Percentiles rank a stretch among this genome's conserved stretches.
phyloP scores from a whole-genome alignment of 2,329 filamentous ascomycete species.

The Neobulgaria alba region DNA sequence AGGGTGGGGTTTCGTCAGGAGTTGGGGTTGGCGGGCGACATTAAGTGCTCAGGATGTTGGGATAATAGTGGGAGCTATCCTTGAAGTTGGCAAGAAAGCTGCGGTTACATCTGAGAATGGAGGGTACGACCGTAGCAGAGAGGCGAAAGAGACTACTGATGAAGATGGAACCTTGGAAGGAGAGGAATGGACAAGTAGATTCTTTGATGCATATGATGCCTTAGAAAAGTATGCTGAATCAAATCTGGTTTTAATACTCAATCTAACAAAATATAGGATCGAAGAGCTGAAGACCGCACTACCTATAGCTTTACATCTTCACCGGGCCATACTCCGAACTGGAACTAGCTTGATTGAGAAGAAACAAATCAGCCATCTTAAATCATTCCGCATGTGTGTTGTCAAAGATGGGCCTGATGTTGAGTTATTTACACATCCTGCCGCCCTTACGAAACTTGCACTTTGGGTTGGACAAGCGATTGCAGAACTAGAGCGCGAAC shows the following conservation, averaged over 20 bases:
- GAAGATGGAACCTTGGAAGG: constrained; percentile 39
- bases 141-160: constrained; percentile 38
- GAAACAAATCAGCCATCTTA: constrained; percentile 83
- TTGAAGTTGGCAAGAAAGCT: constrained; percentile 69
- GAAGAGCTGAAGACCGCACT: constrained; percentile 68
- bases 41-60: constrained; percentile 88
- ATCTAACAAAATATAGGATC: constrained; percentile 46
- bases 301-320: constrained; percentile 77
- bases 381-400: constrained; percentile 89
- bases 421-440: constrained; percentile 83
- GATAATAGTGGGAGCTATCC: constrained; percentile 82
- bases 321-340: constrained; percentile 86
- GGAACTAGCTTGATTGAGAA: constrained; percentile 89
- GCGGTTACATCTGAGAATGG: constrained; percentile 21
- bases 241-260: not conserved
- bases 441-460: constrained; percentile 85
- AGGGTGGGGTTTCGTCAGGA: constrained; percentile 93
- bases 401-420: constrained; percentile 94
- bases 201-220: constrained; percentile 66
- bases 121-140: constrained; percentile 22
- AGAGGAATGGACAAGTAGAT: constrained; percentile 58
- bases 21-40: constrained; percentile 96
- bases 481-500: constrained; percentile 75
- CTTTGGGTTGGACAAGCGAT: constrained; percentile 93
- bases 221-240: constrained; percentile 49